Percentiles rank a stretch among this genome's conserved stretches.
These are phyloP conservation scores for Zymoseptoria ardabiliae DNA, from an alignment of 2,329 filamentous ascomycete species.

Conservation along the genomic window DNA sequence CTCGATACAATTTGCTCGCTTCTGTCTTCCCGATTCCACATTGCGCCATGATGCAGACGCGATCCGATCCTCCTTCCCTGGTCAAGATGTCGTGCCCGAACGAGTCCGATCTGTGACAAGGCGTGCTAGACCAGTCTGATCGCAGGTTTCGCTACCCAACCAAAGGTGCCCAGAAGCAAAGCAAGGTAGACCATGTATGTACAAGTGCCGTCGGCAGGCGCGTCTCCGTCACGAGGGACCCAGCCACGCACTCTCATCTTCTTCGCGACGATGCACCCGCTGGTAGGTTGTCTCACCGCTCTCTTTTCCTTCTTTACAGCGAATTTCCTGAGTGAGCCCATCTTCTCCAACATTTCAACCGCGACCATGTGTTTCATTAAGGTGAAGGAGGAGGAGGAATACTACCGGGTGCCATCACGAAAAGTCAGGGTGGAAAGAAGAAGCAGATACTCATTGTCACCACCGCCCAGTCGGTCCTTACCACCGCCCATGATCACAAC, in stretches of 20 bases:
- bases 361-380: slow-evolving; percentile 41
- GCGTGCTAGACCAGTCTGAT: not conserved
- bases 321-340: not conserved
- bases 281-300: not conserved
- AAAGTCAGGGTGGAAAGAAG: slow-evolving; percentile 3
- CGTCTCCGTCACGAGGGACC: not conserved
- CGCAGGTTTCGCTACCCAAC: not conserved
- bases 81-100: not conserved
- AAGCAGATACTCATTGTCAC: slow-evolving; percentile 14
- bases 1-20: not conserved
- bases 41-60: not conserved
- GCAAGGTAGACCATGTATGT: not conserved
- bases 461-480: slow-evolving; percentile 12
- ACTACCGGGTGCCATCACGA: slow-evolving; percentile 5
- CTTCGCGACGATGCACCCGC: not conserved
- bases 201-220: not conserved
- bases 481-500: slow-evolving; percentile 13
- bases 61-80: not conserved
- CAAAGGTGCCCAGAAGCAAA: not conserved
- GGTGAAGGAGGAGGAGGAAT: slow-evolving; percentile 39
- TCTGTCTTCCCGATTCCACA: not conserved
- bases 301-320: not conserved
- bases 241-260: not conserved
- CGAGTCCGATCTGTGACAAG: not conserved
- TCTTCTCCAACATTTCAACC: not conserved